phyloP scores from a whole-genome alignment of 2,329 filamentous ascomycete genomes.

The Colletotrichum sp. region DNA sequence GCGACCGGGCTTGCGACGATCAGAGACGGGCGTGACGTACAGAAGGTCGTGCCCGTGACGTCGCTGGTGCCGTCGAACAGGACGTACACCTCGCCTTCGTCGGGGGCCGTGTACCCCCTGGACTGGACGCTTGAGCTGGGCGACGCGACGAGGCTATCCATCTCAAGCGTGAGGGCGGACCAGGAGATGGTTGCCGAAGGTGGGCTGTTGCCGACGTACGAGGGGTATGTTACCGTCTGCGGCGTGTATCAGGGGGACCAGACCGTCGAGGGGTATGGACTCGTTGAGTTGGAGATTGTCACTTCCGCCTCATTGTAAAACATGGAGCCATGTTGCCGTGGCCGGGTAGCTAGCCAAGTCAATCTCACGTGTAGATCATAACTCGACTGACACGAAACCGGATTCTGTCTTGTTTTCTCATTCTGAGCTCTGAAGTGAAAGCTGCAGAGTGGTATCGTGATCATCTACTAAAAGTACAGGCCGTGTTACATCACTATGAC shows the following conservation, averaged over 20 bases:
- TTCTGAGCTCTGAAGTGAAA: too few relatives aligned
- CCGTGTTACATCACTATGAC: too few relatives aligned
- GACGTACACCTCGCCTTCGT: background rate
- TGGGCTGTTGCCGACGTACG: background rate
- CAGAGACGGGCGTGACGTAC: background rate
- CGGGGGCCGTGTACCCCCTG: background rate
- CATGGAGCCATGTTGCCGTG: too few relatives aligned
- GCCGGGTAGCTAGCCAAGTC: too few relatives aligned
- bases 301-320: background rate
- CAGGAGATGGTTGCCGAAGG: background rate
- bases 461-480: too few relatives aligned
- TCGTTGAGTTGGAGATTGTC: background rate
- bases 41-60: background rate
- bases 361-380: too few relatives aligned
- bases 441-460: too few relatives aligned
- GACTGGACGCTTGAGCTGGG: background rate
- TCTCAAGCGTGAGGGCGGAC: background rate
- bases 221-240: background rate
- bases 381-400: too few relatives aligned
- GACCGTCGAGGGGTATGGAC: background rate
- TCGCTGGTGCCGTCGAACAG: background rate
- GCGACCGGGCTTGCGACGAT: background rate
- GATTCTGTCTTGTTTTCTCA: too few relatives aligned
- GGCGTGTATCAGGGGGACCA: background rate
- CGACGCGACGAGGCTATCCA: background rate